Conservation (phyloP, 768 basidiomycete genomes). For the Flagelloscypha sp. region DNA sequence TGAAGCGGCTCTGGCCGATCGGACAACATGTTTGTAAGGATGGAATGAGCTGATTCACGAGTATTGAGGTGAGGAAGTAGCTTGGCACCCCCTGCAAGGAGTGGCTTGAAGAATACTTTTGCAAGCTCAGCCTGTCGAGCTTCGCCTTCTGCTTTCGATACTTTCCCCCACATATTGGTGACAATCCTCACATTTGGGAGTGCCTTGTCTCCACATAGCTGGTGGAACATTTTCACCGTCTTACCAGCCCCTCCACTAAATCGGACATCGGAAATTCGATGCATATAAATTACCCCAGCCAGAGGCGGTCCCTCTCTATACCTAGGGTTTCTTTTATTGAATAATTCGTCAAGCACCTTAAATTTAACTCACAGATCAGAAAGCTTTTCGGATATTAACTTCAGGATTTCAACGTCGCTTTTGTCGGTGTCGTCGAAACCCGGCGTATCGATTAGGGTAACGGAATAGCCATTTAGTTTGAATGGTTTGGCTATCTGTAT, state of each 20-base stretch:
- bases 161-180: conserved; percentile 33
- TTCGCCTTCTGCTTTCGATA: conserved; percentile 22
- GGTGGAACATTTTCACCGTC: conserved; percentile 32
- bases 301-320: conserved; percentile 16
- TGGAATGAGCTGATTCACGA: conserved; percentile 16
- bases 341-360: too few relatives aligned
- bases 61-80: conserved; percentile 24
- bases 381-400: conserved; percentile 23
- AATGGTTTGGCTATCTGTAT: conserved; percentile 23
- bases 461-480: conserved; percentile 18
- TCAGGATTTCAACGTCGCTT: conserved; percentile 27
- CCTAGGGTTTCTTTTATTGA: background rate
- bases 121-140: conserved; percentile 28
- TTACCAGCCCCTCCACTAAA: conserved; percentile 26
- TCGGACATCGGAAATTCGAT: conserved; percentile 23
- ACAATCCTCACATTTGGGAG: conserved; percentile 34
- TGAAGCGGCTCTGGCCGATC: conserved; percentile 22
- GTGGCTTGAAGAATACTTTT: conserved; percentile 33
- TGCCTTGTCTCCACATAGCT: conserved; percentile 30
- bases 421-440: conserved; percentile 34
- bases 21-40: conserved; percentile 23
- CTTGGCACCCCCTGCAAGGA: conserved; percentile 29
- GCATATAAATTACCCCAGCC: conserved; percentile 29
- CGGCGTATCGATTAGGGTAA: conserved; percentile 34
- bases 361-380: background rate